Evolutionary conservation across 2,329 filamentous ascomycete species (phyloP).

Genomic region (Furcasterigmium furcatum): DNA sequence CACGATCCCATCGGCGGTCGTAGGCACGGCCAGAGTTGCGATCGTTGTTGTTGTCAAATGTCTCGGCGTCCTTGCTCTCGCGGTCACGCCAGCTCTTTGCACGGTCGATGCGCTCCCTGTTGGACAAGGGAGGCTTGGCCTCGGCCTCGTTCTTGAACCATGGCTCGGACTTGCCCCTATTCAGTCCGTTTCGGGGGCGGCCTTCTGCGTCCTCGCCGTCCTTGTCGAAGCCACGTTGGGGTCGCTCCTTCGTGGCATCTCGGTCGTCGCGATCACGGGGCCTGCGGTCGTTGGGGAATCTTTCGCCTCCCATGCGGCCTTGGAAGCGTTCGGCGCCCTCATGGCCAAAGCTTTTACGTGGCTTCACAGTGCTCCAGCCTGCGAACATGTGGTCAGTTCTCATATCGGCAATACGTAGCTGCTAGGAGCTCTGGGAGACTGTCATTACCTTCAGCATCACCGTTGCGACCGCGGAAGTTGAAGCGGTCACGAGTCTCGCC

Average conservation of each 20-base stretch:
- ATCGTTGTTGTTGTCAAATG: slow-evolving; percentile 41
- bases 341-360: slow-evolving; percentile 69
- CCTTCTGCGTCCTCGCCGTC: slow-evolving; percentile 46
- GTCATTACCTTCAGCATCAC: slow-evolving; percentile 47
- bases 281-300: slow-evolving; percentile 38
- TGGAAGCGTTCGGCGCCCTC: slow-evolving; percentile 71
- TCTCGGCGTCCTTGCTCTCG: slow-evolving; percentile 32
- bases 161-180: slow-evolving; percentile 65
- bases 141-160: slow-evolving; percentile 66
- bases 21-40: slow-evolving; percentile 48
- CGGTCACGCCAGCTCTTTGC: slow-evolving; percentile 61
- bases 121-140: slow-evolving; percentile 27
- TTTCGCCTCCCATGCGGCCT: slow-evolving; percentile 56
- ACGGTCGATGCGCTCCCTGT: slow-evolving; percentile 54
- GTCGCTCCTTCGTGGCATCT: slow-evolving; percentile 45
- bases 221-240: slow-evolving; percentile 47
- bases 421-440: slow-evolving; percentile 45
- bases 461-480: slow-evolving; percentile 51
- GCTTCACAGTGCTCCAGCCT: slow-evolving; percentile 72
- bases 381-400: slow-evolving; percentile 37
- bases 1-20: slow-evolving; percentile 53
- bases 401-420: slow-evolving; percentile 35
- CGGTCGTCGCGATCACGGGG: slow-evolving; percentile 55
- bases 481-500: slow-evolving; percentile 55
- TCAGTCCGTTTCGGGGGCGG: slow-evolving; percentile 60